Conservation (phyloP, 1,284 basidiomycete species). For the Mycosarcoma mackinlayi region DNA sequence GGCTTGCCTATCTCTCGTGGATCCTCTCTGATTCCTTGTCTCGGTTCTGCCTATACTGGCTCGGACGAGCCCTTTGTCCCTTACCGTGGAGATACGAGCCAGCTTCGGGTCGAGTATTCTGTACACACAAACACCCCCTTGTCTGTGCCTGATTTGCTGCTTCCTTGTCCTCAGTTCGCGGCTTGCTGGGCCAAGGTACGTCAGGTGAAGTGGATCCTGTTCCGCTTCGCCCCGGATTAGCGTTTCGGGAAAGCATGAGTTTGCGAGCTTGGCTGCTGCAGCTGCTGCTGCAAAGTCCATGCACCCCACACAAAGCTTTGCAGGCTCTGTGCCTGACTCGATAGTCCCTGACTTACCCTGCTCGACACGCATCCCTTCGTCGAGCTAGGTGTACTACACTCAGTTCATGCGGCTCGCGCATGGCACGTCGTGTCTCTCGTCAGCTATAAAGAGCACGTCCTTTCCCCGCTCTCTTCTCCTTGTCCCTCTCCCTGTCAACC, state of each 20-base stretch:
- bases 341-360: too few species aligned
- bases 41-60: neutral
- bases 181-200: too few species aligned
- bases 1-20: neutral
- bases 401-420: too few species aligned
- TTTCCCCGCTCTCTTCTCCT: neutral
- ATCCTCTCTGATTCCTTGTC: neutral
- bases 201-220: neutral
- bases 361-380: neutral
- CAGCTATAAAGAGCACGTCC: conserved; percentile 15
- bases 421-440: too few species aligned
- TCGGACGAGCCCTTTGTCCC: neutral
- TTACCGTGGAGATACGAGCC: neutral
- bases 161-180: too few species aligned
- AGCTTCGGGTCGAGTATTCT: neutral
- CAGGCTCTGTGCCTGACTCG: neutral
- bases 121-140: neutral
- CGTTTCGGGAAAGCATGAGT: neutral
- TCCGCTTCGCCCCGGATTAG: neutral
- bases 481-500: neutral
- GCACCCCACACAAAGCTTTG: conserved; percentile 16
- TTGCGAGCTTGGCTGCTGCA: neutral
- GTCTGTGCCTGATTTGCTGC: neutral
- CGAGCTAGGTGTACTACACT: neutral
- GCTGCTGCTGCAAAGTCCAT: conserved; percentile 5